phyloP scores from a whole-genome alignment of 306 rosid species.

The Comarum palustre region DNA sequence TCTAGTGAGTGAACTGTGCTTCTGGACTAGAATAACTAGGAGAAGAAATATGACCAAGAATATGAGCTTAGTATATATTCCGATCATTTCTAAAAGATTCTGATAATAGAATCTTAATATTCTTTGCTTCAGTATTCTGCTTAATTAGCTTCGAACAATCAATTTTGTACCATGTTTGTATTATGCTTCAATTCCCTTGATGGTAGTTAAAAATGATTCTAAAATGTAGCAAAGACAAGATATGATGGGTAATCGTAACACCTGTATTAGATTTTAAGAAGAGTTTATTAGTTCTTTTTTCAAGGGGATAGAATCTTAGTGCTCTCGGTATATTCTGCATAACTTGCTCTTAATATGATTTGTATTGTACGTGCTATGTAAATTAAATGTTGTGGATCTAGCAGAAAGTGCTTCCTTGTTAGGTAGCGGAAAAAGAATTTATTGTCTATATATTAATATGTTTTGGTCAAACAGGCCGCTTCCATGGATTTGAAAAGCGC shows the following conservation, averaged over 20 bases:
- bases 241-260: not conserved
- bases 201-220: not conserved
- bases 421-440: slow-evolving; percentile 9
- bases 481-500: slow-evolving; percentile 94
- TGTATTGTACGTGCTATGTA: not conserved
- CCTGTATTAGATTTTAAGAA: not conserved
- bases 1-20: not conserved
- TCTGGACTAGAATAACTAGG: not conserved
- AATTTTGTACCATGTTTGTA: not conserved
- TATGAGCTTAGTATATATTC: not conserved
- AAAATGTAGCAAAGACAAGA: not conserved
- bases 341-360: not conserved
- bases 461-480: slow-evolving; percentile 65
- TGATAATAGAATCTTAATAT: not conserved
- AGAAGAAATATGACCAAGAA: not conserved
- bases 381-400: not conserved
- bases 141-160: not conserved
- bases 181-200: not conserved
- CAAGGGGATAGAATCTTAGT: slow-evolving; percentile 1
- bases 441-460: slow-evolving; percentile 6
- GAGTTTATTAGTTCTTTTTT: not conserved
- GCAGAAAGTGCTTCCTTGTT: not conserved
- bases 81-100: not conserved
- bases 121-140: not conserved
- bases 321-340: not conserved